A percentile compares a stretch with the other conserved stretches of the same genome.
phyloP scores from a whole-genome alignment of 2,329 filamentous ascomycete species.

The Colletotrichum siamense region DNA sequence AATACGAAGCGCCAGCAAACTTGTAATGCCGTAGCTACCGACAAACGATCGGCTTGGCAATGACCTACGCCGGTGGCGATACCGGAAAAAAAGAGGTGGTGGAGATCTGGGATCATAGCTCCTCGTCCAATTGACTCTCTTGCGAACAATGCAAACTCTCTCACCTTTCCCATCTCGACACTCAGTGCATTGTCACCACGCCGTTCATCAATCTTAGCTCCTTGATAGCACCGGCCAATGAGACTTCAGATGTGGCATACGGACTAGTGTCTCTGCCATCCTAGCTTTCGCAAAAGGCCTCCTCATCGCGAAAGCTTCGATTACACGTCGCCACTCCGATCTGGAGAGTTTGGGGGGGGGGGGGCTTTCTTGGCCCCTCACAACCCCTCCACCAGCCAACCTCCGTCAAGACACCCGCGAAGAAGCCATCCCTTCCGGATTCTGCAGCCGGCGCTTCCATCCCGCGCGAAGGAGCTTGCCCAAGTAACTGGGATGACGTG shows the following conservation, averaged over 20 bases:
- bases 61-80: background rate
- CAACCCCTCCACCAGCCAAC: background rate
- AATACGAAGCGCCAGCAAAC: background rate
- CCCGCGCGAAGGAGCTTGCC: background rate
- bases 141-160: background rate
- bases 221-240: background rate
- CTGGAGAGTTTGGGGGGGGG: background rate
- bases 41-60: background rate
- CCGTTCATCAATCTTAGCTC: background rate
- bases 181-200: background rate
- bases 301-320: background rate
- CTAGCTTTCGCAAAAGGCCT: background rate
- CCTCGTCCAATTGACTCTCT: background rate
- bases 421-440: background rate
- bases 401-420: background rate
- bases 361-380: background rate
- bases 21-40: background rate
- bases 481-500: background rate
- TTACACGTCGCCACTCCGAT: conserved; percentile 1
- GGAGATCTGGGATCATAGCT: background rate
- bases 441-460: background rate
- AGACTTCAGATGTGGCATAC: background rate
- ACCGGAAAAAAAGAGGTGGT: background rate
- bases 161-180: background rate
- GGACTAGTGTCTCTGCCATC: background rate